Base-by-base conservation (phyloP, 2,329 filamentous ascomycete species). In the Venturia nashicola region DNA sequence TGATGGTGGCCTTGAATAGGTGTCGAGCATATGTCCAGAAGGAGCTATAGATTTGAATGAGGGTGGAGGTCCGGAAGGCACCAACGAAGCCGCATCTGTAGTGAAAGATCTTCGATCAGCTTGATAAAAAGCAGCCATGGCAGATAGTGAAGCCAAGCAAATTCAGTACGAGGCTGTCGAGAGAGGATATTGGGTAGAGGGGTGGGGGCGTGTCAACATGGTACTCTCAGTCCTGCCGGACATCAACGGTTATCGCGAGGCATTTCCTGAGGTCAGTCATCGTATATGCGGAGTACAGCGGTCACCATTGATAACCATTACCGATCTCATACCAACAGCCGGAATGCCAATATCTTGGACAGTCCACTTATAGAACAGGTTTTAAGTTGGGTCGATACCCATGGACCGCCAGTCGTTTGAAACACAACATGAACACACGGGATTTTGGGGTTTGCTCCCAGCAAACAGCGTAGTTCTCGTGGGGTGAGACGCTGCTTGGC, bases 331-430 rank as follows among this genome's bases (percentile, higher is more conserved):
- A 18, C 48, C 20, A 36, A 36, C 51, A 36, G 9, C 32, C 18
- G 14, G 51, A 36, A n/a, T 20, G 51, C 27, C 51, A 57, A 57
- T 36, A 14, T 32, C 51, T 36, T 57, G 51, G 51, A n/a, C 6
- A 36, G 16, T 36, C 51, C 51, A 57, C 51, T 57, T 57, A n/a
- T 36, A n/a, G 51, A 57, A 36, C 51, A 57, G 51, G 51, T 57
- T 57, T 54, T 20, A 36, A 36, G 51, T 34, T 57, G 51, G 51
- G 18, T 36, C 32, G 9, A 57, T 36, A 18, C 51, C n/a, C 27
- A 18, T 57, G 32, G 51, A n/a, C 5, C 5, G 32, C 8, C 51
- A 36, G 14, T 34, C 18, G 27, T 7, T 54, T 34, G 51, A 57
- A 57, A 57, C 27, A 20, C 51, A 12, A 39, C 51, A 57, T 20